Evolutionary conservation across 805 yeast genomes (phyloP).

Genomic region (Schizosaccharomyces lindneri): DNA sequence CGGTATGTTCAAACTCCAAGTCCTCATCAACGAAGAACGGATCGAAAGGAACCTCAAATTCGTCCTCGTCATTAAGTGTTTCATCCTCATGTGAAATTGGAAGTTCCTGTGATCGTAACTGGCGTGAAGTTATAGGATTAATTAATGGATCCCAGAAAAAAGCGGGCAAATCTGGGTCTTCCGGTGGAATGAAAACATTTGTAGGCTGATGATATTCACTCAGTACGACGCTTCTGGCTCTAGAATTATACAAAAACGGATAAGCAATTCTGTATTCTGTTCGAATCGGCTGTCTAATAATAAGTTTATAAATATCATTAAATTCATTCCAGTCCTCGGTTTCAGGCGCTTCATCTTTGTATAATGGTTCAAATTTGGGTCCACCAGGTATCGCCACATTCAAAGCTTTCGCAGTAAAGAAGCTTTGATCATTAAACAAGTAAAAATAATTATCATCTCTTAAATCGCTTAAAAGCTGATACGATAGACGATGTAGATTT

Average conservation of each 20-base stretch:
- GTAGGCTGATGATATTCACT: slow-evolving; percentile 43
- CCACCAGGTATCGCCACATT: slow-evolving; percentile 83
- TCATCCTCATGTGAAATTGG: slow-evolving; percentile 10
- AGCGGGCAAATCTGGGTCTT: slow-evolving; percentile 26
- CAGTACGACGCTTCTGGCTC: slow-evolving; percentile 37
- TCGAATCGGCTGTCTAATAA: slow-evolving; percentile 49
- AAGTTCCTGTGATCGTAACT: slow-evolving; percentile 9
- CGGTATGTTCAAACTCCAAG: slow-evolving; percentile 22
- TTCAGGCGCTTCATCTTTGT: slow-evolving; percentile 34
- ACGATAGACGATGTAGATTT: slow-evolving; percentile 36
- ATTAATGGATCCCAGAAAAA: slow-evolving; percentile 30
- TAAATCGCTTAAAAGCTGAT: slow-evolving; percentile 42
- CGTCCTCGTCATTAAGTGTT: slow-evolving; percentile 13
- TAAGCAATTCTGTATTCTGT: slow-evolving; percentile 73
- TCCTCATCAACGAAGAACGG: slow-evolving; percentile 29
- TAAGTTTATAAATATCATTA: slow-evolving; percentile 66
- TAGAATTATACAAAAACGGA: slow-evolving; percentile 62
- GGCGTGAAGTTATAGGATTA: slow-evolving; percentile 28
- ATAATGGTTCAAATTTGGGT: slow-evolving; percentile 77
- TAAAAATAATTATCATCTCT: slow-evolving; percentile 36
- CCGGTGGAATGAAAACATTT: slow-evolving; percentile 23
- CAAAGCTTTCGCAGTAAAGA: slow-evolving; percentile 75
- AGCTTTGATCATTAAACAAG: slow-evolving; percentile 53
- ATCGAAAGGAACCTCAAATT: slow-evolving; percentile 18
- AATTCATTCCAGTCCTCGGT: slow-evolving; percentile 76